A percentile compares a stretch with the other conserved stretches of the same genome.
Conservation (phyloP, 179 eudicot genomes). For the Beta lomatogona region DNA sequence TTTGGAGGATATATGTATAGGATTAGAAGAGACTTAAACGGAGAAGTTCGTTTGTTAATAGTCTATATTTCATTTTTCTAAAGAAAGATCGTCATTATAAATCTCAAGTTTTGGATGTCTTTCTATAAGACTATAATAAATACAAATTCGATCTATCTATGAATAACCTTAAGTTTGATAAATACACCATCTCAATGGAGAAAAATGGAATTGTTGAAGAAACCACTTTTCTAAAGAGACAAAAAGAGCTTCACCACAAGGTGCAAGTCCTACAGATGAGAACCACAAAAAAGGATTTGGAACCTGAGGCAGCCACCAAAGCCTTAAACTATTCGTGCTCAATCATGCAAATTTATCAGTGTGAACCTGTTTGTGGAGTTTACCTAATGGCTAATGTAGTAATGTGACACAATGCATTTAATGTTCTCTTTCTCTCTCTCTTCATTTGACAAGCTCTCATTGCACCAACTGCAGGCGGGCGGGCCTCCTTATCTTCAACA, state of each 20-base stretch:
- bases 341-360: neutral
- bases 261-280: neutral
- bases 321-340: constrained; percentile 6
- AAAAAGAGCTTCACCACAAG: neutral
- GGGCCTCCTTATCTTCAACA: constrained; percentile 11
- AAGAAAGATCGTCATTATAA: too few relatives aligned
- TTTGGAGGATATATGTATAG: too few relatives aligned
- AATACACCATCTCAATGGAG: too few relatives aligned
- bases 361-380: neutral
- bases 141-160: too few relatives aligned
- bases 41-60: too few relatives aligned
- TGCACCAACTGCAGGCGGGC: neutral
- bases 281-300: constrained; percentile 20
- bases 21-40: too few relatives aligned
- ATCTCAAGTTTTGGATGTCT: too few relatives aligned
- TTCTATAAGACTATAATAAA: too few relatives aligned
- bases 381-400: neutral
- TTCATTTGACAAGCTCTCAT: neutral
- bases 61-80: too few relatives aligned
- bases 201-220: too few relatives aligned
- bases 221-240: too few relatives aligned
- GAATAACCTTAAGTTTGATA: too few relatives aligned
- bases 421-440: neutral
- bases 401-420: constrained; percentile 25
- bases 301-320: constrained; percentile 13